Evolutionary conservation across 2,329 filamentous ascomycete genomes (phyloP), one percentile per base, ranked within the genome.

Genomic region (Colletotrichum sp.): DNA sequence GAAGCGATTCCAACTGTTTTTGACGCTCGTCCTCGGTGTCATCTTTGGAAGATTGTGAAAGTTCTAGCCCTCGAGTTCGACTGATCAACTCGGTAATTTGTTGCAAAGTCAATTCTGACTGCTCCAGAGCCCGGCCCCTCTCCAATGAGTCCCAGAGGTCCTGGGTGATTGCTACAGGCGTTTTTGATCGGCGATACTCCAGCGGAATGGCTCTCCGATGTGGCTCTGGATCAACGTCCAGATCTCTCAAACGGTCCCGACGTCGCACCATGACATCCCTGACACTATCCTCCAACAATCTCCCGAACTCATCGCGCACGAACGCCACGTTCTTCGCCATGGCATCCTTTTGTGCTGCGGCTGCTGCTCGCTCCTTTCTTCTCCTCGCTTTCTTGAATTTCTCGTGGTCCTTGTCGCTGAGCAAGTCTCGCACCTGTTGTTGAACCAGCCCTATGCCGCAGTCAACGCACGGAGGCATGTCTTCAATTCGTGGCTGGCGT

Each of bases 371-470:
- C n/a, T 52, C 10, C 44, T 24, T 52, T 12, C 10, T 52, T 21
- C 44, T 52, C n/a, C 44, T 52, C 6, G n/a, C n/a, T 24, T 52
- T 52, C 44, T 21, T 52, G n/a, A 1, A 21, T 0, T 13, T 52
- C 0, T 52, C 44, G n/a, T 52, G 10, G 0, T 52, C n/a, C 44
- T 52, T 52, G n/a, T 52, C 44, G 0, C 0, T 21, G 2, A 52
- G n/a, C n/a, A 52, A 8, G 44, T 52, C 6, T 13, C n/a, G 44
- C 44, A 52, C 44, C 12, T 52, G 44, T 52, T 8, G 1, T 52
- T 52, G 44, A 7, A 21, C 44, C n/a, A 52, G 44, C 0, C 6
- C 44, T 21, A 52, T 52, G 10, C 44, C 44, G 44, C 44, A 52
- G 4, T 52, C 44, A 24, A 52, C 44, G 6, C 44, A 52, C 6